Percentiles rank a stretch among this genome's conserved stretches.
phyloP scores from a whole-genome alignment of 2,329 filamentous ascomycete genomes.

The Cordyceps cateniannulata region DNA sequence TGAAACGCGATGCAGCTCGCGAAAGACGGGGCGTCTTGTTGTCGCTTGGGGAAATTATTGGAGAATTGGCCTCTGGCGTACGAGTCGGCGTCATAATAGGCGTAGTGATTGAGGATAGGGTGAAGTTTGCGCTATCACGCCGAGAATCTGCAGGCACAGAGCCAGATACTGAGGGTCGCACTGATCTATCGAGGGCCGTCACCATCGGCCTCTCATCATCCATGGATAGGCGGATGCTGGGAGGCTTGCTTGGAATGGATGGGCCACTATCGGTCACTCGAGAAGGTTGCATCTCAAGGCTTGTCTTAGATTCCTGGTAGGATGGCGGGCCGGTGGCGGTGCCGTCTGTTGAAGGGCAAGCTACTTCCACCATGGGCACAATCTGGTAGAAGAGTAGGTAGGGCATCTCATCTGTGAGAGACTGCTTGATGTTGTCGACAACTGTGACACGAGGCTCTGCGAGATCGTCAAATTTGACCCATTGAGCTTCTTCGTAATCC shows the following conservation, averaged over 20 bases:
- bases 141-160: slow-evolving; percentile 32
- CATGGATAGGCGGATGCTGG: slow-evolving; percentile 48
- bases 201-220: slow-evolving; percentile 45
- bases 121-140: slow-evolving; percentile 45
- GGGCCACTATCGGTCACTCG: slow-evolving; percentile 5
- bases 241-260: slow-evolving; percentile 29
- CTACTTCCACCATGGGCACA: slow-evolving; percentile 71
- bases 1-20: slow-evolving; percentile 50
- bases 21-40: slow-evolving; percentile 48
- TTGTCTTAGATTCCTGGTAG: slow-evolving; percentile 47
- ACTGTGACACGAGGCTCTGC: slow-evolving; percentile 60
- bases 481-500: slow-evolving; percentile 65
- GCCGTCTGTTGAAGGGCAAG: slow-evolving; percentile 39
- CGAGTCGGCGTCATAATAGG: slow-evolving; percentile 29
- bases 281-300: slow-evolving; percentile 28
- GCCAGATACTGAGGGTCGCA: slow-evolving; percentile 29
- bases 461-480: slow-evolving; percentile 94
- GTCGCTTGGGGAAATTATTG: slow-evolving; percentile 43
- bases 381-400: slow-evolving; percentile 96
- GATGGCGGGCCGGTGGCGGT: slow-evolving; percentile 49
- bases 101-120: slow-evolving; percentile 36
- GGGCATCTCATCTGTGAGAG: slow-evolving; percentile 79
- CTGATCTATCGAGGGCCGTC: slow-evolving; percentile 41
- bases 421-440: slow-evolving; percentile 70
- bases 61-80: slow-evolving; percentile 30